Evolutionary conservation across 2,329 filamentous ascomycete species (phyloP).

Genomic region (Paraconiothyrium sp.): DNA sequence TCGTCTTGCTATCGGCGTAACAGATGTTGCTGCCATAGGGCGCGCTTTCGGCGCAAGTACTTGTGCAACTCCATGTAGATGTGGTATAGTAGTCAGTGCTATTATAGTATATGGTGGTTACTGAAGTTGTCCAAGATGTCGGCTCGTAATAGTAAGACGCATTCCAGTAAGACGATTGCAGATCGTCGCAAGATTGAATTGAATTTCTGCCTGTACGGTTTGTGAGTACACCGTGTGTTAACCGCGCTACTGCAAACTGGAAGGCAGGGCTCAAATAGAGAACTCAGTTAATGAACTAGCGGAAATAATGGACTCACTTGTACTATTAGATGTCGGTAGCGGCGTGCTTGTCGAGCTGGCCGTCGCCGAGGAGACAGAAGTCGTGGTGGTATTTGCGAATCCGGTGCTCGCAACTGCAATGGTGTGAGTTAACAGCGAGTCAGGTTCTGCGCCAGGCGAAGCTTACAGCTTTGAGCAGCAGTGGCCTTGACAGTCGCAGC

Average conservation of each 20-base stretch:
- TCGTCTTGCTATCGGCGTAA: conserved; percentile 9
- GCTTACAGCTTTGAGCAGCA: conserved; percentile 7
- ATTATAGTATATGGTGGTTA: neutral
- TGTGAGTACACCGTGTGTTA: neutral
- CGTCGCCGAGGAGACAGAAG: neutral
- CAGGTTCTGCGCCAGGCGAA: neutral
- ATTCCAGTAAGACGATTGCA: conserved; percentile 12
- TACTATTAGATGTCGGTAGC: neutral
- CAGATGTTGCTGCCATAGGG: conserved; percentile 7
- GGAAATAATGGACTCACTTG: neutral
- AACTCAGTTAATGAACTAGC: neutral
- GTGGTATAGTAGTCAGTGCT: neutral
- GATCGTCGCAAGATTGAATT: conserved; percentile 4
- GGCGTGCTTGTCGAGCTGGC: neutral
- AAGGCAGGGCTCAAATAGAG: neutral
- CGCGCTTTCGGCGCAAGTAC: neutral
- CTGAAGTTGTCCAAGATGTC: neutral
- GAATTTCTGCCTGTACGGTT: neutral
- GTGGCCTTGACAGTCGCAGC: neutral
- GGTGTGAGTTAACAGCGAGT: neutral
- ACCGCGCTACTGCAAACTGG: too few relatives aligned
- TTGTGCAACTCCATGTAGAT: neutral
- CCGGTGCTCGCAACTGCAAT: too few relatives aligned
- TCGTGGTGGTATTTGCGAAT: neutral
- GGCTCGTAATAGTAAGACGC: conserved; percentile 10